Base-by-base conservation (phyloP, 768 basidiomycete genomes). In the Mycena alexandri region DNA sequence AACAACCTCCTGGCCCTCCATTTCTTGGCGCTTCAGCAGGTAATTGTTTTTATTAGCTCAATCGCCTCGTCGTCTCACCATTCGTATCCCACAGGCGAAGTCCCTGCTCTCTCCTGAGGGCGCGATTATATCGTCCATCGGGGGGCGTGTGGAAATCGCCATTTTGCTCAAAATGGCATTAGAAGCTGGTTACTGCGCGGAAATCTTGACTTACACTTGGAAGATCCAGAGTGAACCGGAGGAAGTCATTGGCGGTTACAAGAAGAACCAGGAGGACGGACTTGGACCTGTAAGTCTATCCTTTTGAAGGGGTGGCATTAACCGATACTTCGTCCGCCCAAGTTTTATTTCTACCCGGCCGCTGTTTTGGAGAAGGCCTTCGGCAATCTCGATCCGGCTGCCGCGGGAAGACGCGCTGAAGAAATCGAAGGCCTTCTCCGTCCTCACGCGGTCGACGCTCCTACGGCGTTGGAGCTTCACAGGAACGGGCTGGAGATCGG, bases 261-360 rank as follows among this genome's bases (percentile, higher is more conserved):
- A 46, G 46, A 57, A 57, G 56, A 57, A 57, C 43, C 56, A 57
- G 29, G 42, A 57, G 56, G 53, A 57, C 19, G 56, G 56, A 5
- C 56, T 24, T 46, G 56, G 56, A 46, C 42, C 56, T 29, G 56
- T 57, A 46, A 25, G 43, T 44, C 0, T 41, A 11, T 54, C 11
- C 21, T 16, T 46, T 38, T 17, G n/a, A 6, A 21, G 5, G 19
- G n/a, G 5, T 21, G 21, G 16, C 10, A 54, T 54, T 38, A 5
- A 38, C 29, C 29, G 2, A 11, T 10, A 38, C 11, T 12, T 34
- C 16, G 5, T 34, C 52, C 29, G 11, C 8, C 19, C 3, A 8
- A 38, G 56, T 57, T 57, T 46, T 46, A 57, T 46, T 44, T 57
- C 56, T 57, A 46, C 34, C 56, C 56, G 11, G 56, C 24, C 36